Conservation (phyloP, 768 basidiomycete species). For the Tulasnella sp. region DNA sequence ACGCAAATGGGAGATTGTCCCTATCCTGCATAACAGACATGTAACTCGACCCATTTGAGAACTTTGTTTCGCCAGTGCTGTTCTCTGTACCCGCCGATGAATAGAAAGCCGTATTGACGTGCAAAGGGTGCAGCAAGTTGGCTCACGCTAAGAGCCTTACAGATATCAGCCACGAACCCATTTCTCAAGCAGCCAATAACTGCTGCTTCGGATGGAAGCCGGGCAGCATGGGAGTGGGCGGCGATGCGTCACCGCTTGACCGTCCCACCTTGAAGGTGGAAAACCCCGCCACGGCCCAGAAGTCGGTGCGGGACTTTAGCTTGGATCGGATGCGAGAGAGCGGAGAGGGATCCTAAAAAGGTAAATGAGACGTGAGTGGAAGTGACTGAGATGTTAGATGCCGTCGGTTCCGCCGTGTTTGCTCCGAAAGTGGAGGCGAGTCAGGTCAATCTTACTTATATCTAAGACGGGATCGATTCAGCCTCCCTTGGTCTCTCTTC, state of each 20-base stretch:
- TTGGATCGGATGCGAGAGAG: too few species aligned
- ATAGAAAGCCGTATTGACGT: neutral
- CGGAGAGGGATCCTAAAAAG: neutral
- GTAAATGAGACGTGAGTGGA: constrained; percentile 16
- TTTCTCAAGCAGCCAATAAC: too few species aligned
- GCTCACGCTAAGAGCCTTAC: neutral
- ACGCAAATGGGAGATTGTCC: constrained; percentile 54
- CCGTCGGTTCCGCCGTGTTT: constrained; percentile 22
- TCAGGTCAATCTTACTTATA: constrained; percentile 24
- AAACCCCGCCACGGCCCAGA: neutral
- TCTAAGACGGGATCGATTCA: constrained; percentile 26
- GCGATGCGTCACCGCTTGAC: too few species aligned
- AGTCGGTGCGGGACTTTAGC: too few species aligned
- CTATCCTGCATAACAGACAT: constrained; percentile 42
- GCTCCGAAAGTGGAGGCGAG: constrained; percentile 26
- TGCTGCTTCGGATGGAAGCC: too few species aligned
- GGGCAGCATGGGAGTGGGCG: too few species aligned
- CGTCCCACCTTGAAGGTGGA: neutral
- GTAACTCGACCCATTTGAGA: constrained; percentile 26
- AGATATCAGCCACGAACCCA: neutral
- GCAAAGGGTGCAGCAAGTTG: neutral
- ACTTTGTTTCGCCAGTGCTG: neutral
- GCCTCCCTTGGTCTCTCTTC: constrained; percentile 15
- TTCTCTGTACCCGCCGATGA: neutral
- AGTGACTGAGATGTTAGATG: neutral